Conservation (phyloP, 371 early-diverging fungal species). For the Synchytrium microbalum region DNA sequence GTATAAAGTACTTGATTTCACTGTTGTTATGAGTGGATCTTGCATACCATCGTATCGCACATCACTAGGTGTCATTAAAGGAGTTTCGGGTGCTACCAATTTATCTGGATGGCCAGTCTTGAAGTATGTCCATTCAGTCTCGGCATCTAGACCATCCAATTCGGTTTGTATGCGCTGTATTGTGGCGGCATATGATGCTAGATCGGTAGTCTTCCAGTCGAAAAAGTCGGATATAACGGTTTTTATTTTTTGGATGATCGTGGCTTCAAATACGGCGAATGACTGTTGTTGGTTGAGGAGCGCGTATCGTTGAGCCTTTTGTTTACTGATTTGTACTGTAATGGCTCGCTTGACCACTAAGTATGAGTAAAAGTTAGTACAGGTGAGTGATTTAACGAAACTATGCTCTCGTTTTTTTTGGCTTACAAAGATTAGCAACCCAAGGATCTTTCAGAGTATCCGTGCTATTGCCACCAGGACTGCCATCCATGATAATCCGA, state of each 20-base stretch:
- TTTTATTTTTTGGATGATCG: slow-evolving; percentile 32
- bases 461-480: slow-evolving; percentile 7
- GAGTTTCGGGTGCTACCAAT: slow-evolving; percentile 20
- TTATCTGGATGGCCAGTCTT: slow-evolving; percentile 17
- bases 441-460: slow-evolving; percentile 25
- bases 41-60: slow-evolving; percentile 31
- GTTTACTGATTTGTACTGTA: slow-evolving; percentile 10
- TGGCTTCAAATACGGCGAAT: slow-evolving; percentile 36
- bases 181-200: background rate
- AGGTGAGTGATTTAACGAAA: background rate
- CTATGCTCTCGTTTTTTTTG: too few relatives aligned
- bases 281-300: slow-evolving; percentile 31
- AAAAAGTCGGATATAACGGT: slow-evolving; percentile 25
- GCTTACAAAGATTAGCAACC: slow-evolving; percentile 24
- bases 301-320: slow-evolving; percentile 22
- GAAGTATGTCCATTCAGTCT: slow-evolving; percentile 38
- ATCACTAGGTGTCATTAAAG: slow-evolving; percentile 15
- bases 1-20: slow-evolving; percentile 31
- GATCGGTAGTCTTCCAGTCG: slow-evolving; percentile 17
- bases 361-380: background rate
- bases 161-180: slow-evolving; percentile 1
- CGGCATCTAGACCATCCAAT: slow-evolving; percentile 20
- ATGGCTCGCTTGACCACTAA: background rate
- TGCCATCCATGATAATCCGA: slow-evolving; percentile 8
- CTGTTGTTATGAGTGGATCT: slow-evolving; percentile 20